phyloP scores from a whole-genome alignment of 495 filamentous ascomycete genomes.

The Hypoxylon rickii region DNA sequence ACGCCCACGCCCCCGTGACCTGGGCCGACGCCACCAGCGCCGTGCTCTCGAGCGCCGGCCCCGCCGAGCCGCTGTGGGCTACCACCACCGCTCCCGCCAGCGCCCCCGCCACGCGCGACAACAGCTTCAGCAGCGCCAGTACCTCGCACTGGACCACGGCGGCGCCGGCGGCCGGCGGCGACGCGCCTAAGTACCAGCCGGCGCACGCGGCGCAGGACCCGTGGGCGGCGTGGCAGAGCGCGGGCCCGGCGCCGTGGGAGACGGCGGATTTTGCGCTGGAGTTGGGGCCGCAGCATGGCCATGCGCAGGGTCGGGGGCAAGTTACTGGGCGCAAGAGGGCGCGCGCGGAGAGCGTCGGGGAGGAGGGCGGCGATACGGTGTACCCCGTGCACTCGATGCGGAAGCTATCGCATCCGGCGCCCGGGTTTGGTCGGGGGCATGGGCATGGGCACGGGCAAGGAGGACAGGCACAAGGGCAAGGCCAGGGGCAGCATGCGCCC shows the following conservation, averaged over 20 bases:
- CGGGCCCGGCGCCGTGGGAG: constrained; percentile 10
- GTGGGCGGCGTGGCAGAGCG: constrained; percentile 19
- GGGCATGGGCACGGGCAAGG: background rate
- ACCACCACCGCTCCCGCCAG: background rate
- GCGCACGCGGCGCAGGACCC: constrained; percentile 8
- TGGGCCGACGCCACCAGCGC: constrained; percentile 27
- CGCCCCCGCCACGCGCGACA: constrained; percentile 6
- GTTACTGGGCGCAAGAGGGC: constrained; percentile 29
- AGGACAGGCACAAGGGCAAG: no score
- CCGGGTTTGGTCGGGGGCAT: background rate
- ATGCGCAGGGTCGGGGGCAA: constrained; percentile 4
- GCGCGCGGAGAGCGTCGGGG: constrained; percentile 31
- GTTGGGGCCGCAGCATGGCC: no score
- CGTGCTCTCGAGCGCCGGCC: constrained; percentile 7
- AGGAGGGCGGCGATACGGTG: constrained; percentile 20
- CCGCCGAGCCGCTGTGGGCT: constrained; percentile 31
- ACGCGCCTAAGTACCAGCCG: constrained; percentile 1
- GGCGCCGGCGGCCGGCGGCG: background rate
- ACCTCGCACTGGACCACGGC: constrained; percentile 7
- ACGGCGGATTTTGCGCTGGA: constrained; percentile 20
- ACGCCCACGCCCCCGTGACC: constrained; percentile 13
- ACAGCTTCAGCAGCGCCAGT: constrained; percentile 23
- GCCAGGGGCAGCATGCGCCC: constrained; percentile 18
- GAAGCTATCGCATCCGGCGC: constrained; percentile 30
- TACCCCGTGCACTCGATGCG: constrained; percentile 36